Conservation (phyloP, 179 eudicot species). For the Dionaea muscipula region DNA sequence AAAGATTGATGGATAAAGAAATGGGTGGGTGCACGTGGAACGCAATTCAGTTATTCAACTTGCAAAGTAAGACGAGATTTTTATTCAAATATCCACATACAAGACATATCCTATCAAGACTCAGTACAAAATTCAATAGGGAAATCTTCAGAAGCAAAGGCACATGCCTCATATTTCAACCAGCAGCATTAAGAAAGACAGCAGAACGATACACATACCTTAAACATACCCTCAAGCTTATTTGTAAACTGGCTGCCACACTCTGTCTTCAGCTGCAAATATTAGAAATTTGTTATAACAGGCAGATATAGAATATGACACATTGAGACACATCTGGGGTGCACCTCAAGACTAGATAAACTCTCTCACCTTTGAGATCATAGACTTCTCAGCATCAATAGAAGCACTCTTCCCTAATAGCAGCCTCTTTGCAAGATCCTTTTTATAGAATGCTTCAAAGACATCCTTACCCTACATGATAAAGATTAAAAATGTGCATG, state of each 20-base stretch:
- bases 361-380: constrained; percentile 72
- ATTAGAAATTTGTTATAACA: constrained; percentile 11
- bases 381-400: constrained; percentile 97
- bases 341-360: neutral
- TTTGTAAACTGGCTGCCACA: constrained; percentile 98
- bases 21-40: too few relatives aligned
- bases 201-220: too few relatives aligned
- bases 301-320: neutral
- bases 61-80: too few relatives aligned
- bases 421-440: constrained; percentile 95
- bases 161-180: too few relatives aligned
- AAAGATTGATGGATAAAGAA: too few relatives aligned
- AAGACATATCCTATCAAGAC: too few relatives aligned
- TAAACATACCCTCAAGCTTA: constrained; percentile 99
- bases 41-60: too few relatives aligned
- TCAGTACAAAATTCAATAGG: too few relatives aligned
- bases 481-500: constrained; percentile 9
- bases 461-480: constrained; percentile 85
- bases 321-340: neutral
- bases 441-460: constrained; percentile 96
- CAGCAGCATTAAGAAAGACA: too few relatives aligned
- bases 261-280: constrained; percentile 84
- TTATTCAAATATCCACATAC: too few relatives aligned
- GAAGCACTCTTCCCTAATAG: constrained; percentile 95
- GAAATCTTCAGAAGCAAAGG: too few relatives aligned